phyloP scores from a whole-genome alignment of 129 eudicot genomes.

The Centella asiatica region DNA sequence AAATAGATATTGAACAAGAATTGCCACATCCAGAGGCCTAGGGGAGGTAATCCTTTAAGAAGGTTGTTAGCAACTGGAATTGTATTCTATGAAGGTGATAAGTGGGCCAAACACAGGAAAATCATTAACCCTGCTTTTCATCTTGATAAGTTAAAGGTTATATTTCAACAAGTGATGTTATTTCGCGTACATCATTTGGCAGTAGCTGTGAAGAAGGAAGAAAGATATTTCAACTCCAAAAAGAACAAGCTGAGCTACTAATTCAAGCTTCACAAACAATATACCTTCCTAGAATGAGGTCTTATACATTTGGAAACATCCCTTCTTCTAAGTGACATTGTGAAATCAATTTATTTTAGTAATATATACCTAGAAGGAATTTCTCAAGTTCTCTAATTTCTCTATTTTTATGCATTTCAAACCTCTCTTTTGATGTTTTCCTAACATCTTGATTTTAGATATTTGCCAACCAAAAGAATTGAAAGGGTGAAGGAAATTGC shows the following conservation, averaged over 20 bases:
- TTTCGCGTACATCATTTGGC: background rate
- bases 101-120: slow-evolving; percentile 22
- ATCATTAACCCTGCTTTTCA: slow-evolving; percentile 22
- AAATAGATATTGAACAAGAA: slow-evolving; percentile 9
- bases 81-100: slow-evolving; percentile 13
- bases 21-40: slow-evolving; percentile 7
- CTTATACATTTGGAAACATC: background rate
- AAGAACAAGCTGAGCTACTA: background rate
- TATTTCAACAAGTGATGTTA: background rate
- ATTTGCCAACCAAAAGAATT: background rate
- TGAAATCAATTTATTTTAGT: too few species aligned
- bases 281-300: background rate
- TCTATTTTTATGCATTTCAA: too few species aligned
- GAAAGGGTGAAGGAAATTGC: background rate
- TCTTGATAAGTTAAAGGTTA: slow-evolving; percentile 19
- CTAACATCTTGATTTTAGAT: background rate
- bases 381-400: too few species aligned
- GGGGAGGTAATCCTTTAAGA: slow-evolving; percentile 6
- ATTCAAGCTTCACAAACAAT: background rate
- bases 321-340: too few species aligned
- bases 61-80: slow-evolving; percentile 14
- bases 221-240: background rate
- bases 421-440: too few species aligned
- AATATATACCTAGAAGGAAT: too few species aligned
- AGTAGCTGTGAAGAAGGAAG: background rate